Evolutionary conservation across 176 grass and related monocot genomes (phyloP).

Genomic region (Oryza brachyantha): DNA sequence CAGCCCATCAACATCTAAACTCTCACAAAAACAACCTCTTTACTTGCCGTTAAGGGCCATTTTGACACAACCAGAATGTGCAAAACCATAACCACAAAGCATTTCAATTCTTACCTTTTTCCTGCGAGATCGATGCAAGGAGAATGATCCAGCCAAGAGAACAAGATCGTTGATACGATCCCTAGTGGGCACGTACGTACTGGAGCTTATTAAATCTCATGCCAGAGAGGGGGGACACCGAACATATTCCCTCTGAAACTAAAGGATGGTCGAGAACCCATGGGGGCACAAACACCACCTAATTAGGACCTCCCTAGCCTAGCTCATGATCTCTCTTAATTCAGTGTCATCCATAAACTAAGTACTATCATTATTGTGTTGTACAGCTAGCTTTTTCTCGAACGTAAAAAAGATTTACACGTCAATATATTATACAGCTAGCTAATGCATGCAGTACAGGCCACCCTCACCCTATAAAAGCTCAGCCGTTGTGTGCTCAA

Average conservation of each 20-base stretch:
- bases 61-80: not conserved
- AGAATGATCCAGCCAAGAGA: slow-evolving; percentile 16
- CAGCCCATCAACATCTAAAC: not conserved
- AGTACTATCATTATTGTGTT: not conserved
- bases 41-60: slow-evolving; percentile 20
- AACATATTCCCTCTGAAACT: slow-evolving; percentile 25
- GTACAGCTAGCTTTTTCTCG: not conserved
- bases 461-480: slow-evolving; percentile 32
- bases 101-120: not conserved
- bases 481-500: not conserved
- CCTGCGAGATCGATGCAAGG: not conserved
- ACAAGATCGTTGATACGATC: slow-evolving; percentile 41
- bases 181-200: slow-evolving; percentile 17
- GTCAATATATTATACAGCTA: too few species aligned
- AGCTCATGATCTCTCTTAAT: not conserved
- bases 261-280: slow-evolving; percentile 43
- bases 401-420: too few species aligned
- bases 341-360: not conserved
- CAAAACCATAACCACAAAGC: not conserved
- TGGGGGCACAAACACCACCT: slow-evolving; percentile 23
- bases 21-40: not conserved
- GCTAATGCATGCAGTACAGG: not conserved
- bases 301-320: slow-evolving; percentile 9
- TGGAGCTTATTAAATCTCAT: slow-evolving; percentile 28
- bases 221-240: not conserved